Evolutionary conservation across 2,329 filamentous ascomycete genomes (phyloP).

Genomic region (Arthrobotrys entomopaga): DNA sequence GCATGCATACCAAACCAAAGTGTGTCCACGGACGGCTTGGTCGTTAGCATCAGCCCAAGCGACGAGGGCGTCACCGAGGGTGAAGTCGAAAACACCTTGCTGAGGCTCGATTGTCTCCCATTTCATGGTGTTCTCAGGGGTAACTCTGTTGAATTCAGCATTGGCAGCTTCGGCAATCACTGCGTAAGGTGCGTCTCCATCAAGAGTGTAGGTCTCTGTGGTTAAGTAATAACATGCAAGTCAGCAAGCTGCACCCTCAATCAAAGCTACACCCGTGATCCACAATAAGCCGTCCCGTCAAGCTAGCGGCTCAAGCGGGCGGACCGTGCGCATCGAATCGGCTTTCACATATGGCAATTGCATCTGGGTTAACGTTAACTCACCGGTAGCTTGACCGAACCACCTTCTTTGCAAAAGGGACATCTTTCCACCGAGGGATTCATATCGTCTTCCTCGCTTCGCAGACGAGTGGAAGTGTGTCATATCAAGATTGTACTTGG

Average conservation of each 20-base stretch:
- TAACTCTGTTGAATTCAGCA: conserved; percentile 53
- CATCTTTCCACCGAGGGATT: conserved; percentile 53
- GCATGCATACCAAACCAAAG: conserved; percentile 57
- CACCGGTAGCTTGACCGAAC: conserved; percentile 54
- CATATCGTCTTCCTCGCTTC: conserved; percentile 52
- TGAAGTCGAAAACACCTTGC: conserved; percentile 70
- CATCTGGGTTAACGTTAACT: conserved; percentile 1
- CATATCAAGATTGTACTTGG: conserved; percentile 55
- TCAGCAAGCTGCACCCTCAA: too few species aligned
- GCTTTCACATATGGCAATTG: conserved; percentile 8
- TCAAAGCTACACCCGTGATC: conserved; percentile 24
- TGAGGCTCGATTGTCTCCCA: conserved; percentile 72
- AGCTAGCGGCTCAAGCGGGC: conserved; percentile 8
- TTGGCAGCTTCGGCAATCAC: conserved; percentile 30
- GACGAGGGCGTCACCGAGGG: conserved; percentile 68
- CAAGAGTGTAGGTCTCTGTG: conserved; percentile 49
- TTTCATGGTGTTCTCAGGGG: conserved; percentile 62
- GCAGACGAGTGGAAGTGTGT: conserved; percentile 53
- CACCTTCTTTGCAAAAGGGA: conserved; percentile 39
- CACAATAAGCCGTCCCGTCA: conserved; percentile 31
- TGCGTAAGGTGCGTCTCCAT: conserved; percentile 45
- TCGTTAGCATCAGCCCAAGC: conserved; percentile 65
- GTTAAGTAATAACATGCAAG: conserved; percentile 4
- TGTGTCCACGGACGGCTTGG: conserved; percentile 72
- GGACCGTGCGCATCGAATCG: conserved; percentile 42